phyloP scores from a whole-genome alignment of 495 filamentous ascomycete species.

The Hyaloscypha hepaticicola region DNA sequence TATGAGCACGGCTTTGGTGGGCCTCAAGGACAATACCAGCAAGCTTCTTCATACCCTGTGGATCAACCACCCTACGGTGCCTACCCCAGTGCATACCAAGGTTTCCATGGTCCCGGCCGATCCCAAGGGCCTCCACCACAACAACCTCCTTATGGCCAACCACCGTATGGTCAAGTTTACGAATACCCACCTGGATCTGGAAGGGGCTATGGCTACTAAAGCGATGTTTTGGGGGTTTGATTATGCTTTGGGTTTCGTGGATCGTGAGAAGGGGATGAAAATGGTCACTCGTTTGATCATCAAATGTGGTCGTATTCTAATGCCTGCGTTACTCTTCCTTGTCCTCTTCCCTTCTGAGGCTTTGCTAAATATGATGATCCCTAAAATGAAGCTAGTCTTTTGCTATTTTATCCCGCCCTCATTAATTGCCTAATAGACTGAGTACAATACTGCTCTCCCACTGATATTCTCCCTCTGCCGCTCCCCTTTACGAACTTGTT shows the following conservation, averaged over 20 bases:
- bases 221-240: neutral
- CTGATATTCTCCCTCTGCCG: too few species aligned
- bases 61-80: constrained; percentile 18
- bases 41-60: neutral
- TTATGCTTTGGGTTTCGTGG: neutral
- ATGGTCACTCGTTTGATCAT: too few species aligned
- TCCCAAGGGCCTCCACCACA: constrained; percentile 2
- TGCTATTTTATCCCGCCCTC: too few species aligned
- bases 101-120: neutral
- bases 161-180: neutral
- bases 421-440: too few species aligned
- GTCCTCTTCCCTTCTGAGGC: too few species aligned
- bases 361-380: too few species aligned
- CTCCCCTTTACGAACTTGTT: too few species aligned
- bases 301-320: too few species aligned
- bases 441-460: too few species aligned
- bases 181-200: neutral
- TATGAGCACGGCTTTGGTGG: constrained; percentile 14
- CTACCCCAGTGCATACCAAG: neutral
- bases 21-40: constrained; percentile 14
- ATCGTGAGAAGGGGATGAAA: too few species aligned
- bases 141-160: constrained; percentile 26
- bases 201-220: neutral
- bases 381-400: too few species aligned
- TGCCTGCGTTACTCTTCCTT: too few species aligned